phyloP scores from a whole-genome alignment of 495 filamentous ascomycete genomes.

The Penicillium macrosclerotiorum region DNA sequence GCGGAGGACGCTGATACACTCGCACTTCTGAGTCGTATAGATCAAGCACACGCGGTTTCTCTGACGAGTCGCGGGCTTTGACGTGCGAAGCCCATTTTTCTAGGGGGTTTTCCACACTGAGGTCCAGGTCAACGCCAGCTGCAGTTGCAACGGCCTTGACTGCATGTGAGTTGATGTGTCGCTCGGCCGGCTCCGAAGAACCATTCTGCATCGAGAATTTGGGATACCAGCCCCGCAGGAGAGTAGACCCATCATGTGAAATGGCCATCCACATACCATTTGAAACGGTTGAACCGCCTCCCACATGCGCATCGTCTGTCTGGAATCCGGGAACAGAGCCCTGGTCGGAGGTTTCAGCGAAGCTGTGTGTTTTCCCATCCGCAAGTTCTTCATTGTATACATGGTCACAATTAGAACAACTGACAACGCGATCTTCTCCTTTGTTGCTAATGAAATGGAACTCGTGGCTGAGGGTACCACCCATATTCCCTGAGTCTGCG shows the following conservation, averaged over 20 bases:
- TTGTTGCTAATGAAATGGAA: constrained; percentile 80
- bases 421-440: constrained; percentile 83
- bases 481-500: constrained; percentile 94
- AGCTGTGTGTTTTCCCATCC: constrained; percentile 33
- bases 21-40: constrained; percentile 46
- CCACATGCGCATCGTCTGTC: constrained; percentile 23
- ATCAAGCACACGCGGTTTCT: constrained; percentile 36
- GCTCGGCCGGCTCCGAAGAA: constrained; percentile 31
- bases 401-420: constrained; percentile 70
- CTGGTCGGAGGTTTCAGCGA: constrained; percentile 6
- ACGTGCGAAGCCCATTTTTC: constrained; percentile 53
- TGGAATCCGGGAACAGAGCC: constrained; percentile 27
- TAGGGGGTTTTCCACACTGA: constrained; percentile 61
- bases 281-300: constrained; percentile 33
- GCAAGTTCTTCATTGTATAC: constrained; percentile 85
- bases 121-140: constrained; percentile 66
- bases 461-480: constrained; percentile 88
- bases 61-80: constrained; percentile 19
- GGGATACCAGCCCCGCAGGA: constrained; percentile 69
- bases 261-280: constrained; percentile 63
- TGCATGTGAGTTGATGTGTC: constrained; percentile 67
- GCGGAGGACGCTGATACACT: constrained; percentile 43
- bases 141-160: constrained; percentile 60
- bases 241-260: constrained; percentile 61
- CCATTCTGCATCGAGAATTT: constrained; percentile 35